phyloP scores from a whole-genome alignment of 2,329 filamentous ascomycete species.

The Tolypocladium endophyticum region DNA sequence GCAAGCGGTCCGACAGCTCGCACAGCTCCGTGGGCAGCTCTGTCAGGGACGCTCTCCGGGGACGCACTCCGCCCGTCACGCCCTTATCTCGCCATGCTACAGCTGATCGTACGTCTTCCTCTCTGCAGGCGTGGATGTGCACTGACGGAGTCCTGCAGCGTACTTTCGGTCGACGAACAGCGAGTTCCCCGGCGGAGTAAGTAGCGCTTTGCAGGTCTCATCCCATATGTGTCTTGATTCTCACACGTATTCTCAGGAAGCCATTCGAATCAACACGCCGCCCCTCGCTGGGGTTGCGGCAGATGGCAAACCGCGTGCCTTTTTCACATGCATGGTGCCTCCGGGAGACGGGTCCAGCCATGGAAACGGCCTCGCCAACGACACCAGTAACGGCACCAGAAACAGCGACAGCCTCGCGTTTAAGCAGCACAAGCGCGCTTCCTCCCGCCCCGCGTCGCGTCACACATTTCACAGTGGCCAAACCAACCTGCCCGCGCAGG shows the following conservation, averaged over 20 bases:
- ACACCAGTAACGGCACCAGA: neutral
- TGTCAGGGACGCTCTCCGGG: conserved; percentile 26
- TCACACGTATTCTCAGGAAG: conserved; percentile 26
- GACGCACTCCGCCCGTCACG: conserved; percentile 20
- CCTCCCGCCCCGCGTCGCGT: conserved; percentile 5
- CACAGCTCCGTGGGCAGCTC: conserved; percentile 30
- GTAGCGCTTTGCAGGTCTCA: conserved; percentile 1
- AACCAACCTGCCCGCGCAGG: conserved; percentile 10
- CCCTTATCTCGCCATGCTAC: conserved; percentile 9
- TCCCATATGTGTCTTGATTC: neutral
- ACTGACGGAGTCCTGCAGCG: conserved; percentile 3
- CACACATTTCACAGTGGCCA: conserved; percentile 8
- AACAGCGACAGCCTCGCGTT: neutral
- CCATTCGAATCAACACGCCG: conserved; percentile 36
- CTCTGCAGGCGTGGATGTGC: too few relatives aligned
- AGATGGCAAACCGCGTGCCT: conserved; percentile 26
- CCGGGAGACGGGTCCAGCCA: conserved; percentile 7
- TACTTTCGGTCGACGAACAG: conserved; percentile 6
- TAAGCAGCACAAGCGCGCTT: conserved; percentile 1
- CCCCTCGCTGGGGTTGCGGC: conserved; percentile 28
- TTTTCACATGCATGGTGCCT: conserved; percentile 31
- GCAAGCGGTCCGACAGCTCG: conserved; percentile 27
- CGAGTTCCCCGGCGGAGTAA: conserved; percentile 24
- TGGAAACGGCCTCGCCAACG: neutral
- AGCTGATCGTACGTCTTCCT: conserved; percentile 1